Evolutionary conservation across 2,329 filamentous ascomycete genomes (phyloP).

Genomic region (Diaporthe sp.): DNA sequence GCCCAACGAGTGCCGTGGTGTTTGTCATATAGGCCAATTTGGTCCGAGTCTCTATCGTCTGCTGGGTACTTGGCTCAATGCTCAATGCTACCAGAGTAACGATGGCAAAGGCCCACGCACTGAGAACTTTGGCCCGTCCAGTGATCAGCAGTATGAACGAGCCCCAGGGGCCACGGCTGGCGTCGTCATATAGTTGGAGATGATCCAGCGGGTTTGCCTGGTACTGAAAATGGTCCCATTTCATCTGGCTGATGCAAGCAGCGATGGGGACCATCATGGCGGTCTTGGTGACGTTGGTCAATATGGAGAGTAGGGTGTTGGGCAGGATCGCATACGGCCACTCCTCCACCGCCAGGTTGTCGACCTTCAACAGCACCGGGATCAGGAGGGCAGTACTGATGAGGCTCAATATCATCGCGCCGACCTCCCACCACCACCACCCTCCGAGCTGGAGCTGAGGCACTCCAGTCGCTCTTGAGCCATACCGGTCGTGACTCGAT

Average conservation of each 20-base stretch:
- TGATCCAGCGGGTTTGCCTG: not conserved
- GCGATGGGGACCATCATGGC: constrained; percentile 3
- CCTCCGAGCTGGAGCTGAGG: not conserved
- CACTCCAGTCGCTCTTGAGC: not conserved
- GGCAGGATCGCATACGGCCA: not conserved
- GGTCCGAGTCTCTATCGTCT: not conserved
- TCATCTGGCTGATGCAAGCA: constrained; percentile 2
- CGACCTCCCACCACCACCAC: constrained; percentile 19
- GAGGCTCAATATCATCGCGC: not conserved
- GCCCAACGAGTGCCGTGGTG: not conserved
- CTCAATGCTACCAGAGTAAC: not conserved
- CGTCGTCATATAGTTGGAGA: not conserved
- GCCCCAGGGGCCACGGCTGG: not conserved
- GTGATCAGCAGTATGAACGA: not conserved
- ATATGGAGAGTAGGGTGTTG: constrained; percentile 1
- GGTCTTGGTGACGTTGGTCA: constrained; percentile 6
- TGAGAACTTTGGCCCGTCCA: not conserved
- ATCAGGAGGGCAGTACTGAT: not conserved
- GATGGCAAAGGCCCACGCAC: not conserved
- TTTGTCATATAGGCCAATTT: not conserved
- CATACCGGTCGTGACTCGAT: no score
- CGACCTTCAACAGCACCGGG: not conserved
- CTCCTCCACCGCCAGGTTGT: not conserved
- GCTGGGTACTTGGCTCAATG: not conserved
- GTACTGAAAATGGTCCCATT: not conserved